Base-by-base conservation (phyloP, 2,329 filamentous ascomycete genomes). In the Neonectria faginata region DNA sequence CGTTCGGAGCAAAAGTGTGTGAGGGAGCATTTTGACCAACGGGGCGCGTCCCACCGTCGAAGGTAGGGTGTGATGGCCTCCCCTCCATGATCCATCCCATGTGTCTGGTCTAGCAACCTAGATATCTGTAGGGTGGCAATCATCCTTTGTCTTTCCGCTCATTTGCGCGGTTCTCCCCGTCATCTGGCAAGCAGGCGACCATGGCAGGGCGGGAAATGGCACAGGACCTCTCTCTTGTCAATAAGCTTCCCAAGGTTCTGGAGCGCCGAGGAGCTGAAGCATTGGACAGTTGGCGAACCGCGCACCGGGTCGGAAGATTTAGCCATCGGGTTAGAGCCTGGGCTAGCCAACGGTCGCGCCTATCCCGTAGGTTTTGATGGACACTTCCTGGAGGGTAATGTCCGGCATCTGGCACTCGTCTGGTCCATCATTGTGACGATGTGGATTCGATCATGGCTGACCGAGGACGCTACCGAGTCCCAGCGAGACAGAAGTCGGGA, bases 231-330 rank as follows among this genome's bases (percentile, higher is more conserved):
- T 41, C 39, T 50, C 22, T 39, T 29, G 52, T 53, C 14, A 20
- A 51, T 64, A 68, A 67, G 65, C 67, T 63, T 70, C 31, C 55
- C 47, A 57, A 60, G 62, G 59, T 29, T 50, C 44, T 57, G 54
- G 60, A 57, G 55, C 67, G 57, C 59, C 52, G 51, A 65, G 56
- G 50, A 56, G 48, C 31, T 56, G 52, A 33, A 64, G 66, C 64
- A 65, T 59, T 67, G 70, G 67, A 64, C 60, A 22, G 53, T 50
- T 50, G 29, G 62, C 39, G 58, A 64, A 61, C 68, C 63, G 51
- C 56, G 62, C 60, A 29, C 41, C 64, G 66, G 65, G 42, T 73
- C 72, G 70, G 70, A 67, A 66, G 58, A 73, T 72, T 71, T 72
- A 70, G 64, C 70, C 51, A 69, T 62, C 65, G 61, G 63, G 54